A percentile compares a stretch with the other conserved stretches of the same genome.
Evolutionary conservation across 768 basidiomycete species (phyloP).

Genomic region (Tylopilus subfusipes): DNA sequence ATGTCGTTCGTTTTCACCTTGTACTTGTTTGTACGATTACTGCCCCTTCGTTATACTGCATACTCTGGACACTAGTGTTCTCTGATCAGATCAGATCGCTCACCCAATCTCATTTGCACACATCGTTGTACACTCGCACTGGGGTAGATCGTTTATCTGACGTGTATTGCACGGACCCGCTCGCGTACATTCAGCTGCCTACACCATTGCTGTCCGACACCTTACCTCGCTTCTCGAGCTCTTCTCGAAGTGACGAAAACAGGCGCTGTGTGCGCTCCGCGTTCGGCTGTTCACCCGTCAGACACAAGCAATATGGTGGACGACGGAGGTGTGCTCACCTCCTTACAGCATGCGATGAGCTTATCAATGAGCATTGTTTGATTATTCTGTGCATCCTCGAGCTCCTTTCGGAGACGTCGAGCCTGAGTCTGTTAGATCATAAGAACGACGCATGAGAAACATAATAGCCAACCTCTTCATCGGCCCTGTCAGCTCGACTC

Average conservation of each 20-base stretch:
- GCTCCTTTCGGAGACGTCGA: constrained; percentile 65
- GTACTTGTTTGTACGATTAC: constrained; percentile 5
- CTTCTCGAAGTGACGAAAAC: constrained; percentile 78
- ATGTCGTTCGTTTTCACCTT: constrained; percentile 1
- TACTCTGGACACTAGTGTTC: not conserved
- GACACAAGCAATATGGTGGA: constrained; percentile 4
- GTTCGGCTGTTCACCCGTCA: constrained; percentile 54
- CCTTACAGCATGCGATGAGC: constrained; percentile 81
- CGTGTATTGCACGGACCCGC: constrained; percentile 14
- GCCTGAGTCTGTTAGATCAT: constrained; percentile 40
- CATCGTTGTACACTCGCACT: constrained; percentile 11
- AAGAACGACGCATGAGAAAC: constrained; percentile 1
- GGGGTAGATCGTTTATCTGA: constrained; percentile 8
- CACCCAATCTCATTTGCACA: constrained; percentile 1
- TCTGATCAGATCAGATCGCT: not conserved
- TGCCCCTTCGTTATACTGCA: not conserved
- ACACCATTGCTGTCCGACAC: constrained; percentile 40
- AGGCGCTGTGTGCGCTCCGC: constrained; percentile 79
- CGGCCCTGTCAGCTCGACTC: constrained; percentile 57
- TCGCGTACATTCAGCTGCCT: constrained; percentile 38
- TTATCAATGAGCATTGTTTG: constrained; percentile 82
- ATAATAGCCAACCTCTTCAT: constrained; percentile 64
- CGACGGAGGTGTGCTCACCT: constrained; percentile 48
- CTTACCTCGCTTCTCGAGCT: constrained; percentile 70
- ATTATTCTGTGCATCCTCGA: constrained; percentile 76